Evolutionary conservation across 345 rosid genomes (phyloP).

Genomic region (Eucalyptus tenuipes): DNA sequence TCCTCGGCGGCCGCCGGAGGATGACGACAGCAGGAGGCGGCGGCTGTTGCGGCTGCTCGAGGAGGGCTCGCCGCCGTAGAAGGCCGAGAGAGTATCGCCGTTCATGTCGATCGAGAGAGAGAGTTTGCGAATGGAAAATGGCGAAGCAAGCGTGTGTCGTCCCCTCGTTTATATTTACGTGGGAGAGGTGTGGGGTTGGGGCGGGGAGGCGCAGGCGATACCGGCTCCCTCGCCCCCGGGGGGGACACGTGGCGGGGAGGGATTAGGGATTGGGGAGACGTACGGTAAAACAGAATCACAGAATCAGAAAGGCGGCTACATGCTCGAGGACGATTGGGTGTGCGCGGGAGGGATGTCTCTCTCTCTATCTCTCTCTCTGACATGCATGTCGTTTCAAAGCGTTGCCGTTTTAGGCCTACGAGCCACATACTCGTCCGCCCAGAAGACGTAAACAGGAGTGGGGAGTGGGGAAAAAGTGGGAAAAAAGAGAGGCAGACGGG

Average conservation of each 20-base stretch:
- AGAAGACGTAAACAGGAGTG: not conserved
- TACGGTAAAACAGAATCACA: not conserved
- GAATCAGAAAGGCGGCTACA: conserved; percentile 11
- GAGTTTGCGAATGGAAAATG: not conserved
- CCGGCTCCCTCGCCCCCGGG: not conserved
- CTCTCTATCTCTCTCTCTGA: not conserved
- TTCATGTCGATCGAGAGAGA: not conserved
- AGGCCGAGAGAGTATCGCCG: not conserved
- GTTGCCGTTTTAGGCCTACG: not conserved
- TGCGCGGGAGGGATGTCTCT: not conserved
- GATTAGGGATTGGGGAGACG: not conserved
- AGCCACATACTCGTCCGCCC: not conserved
- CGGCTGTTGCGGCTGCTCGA: not conserved
- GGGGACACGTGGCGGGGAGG: conserved; percentile 20
- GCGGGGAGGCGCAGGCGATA: not conserved
- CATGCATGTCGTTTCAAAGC: not conserved
- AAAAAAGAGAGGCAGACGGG: not conserved
- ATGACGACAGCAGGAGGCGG: not conserved
- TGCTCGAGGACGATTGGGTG: conserved; percentile 16
- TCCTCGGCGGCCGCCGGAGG: not conserved
- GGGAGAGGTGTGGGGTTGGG: no score
- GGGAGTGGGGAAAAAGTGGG: not conserved
- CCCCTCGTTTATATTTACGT: conserved; percentile 1
- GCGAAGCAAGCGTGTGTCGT: not conserved
- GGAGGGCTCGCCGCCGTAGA: not conserved